Evolutionary conservation across 2,329 filamentous ascomycete species (phyloP), one percentile per base, ranked within the genome.

Genomic region (Pseudocercospora macadamiae): DNA sequence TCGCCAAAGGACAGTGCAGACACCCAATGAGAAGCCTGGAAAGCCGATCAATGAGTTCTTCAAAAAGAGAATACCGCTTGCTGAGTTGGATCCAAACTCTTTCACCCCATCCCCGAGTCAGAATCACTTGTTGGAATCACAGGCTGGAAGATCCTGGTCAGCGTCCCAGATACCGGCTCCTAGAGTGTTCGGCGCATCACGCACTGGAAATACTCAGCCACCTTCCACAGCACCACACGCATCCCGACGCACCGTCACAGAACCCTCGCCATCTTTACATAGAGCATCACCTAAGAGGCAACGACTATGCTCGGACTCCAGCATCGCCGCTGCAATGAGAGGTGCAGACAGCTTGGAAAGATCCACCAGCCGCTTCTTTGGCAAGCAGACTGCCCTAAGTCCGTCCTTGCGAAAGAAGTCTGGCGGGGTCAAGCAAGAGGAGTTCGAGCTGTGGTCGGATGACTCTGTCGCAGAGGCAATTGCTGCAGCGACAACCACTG

Each of bases 21-120:
- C 78, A 1, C 78, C 79, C 1, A 80, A 84, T 60, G 67, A 83
- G 59, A 89, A 89, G 74, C 79, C 81, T n/a, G 78, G 77, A 39
- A 84, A 83, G 64, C 77, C 85, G 1, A 88, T 89, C 55, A 82
- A 84, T 51, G 79, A 80, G 2, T 89, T 87, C 73, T 89, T 89
- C 76, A 87, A 83, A 58, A 85, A 81, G 66, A 82, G 87, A 3
- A 82, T 79, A 30, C 87, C 87, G 9, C 77, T 90, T 57, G 85
- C 84, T 18, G 87, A 90, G 69, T 75, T 90, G 19, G 86, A 89
- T 69, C 83, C 85, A 0, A 90, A 90, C 68, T 82, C 77, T 60
- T 86, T 90, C 68, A 86, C 84, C 0, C 85, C 84, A 19, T 88
- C 87, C 7, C 86, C 86, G 18, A 87, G 81, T 65, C 87, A 89